Base-by-base conservation (phyloP, 169 alveolate species). In the Eimeria falciformis region DNA sequence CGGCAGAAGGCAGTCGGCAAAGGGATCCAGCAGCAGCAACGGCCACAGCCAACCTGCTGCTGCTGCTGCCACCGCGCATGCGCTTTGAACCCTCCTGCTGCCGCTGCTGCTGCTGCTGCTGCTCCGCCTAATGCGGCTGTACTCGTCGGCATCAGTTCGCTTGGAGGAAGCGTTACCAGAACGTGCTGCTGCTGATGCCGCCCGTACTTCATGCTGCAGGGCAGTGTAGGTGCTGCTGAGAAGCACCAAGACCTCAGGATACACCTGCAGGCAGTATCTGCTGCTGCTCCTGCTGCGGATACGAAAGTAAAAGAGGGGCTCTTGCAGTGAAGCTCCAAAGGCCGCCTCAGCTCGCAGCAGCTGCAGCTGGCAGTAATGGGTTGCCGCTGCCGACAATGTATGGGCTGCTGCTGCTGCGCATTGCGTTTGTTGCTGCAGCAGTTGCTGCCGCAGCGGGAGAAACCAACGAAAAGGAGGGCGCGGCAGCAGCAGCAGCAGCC, bases 341-440 rank as follows among this genome's bases (percentile, higher is more conserved):
- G 56, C 86, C 5, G 86, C 86, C 47, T 75, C 86, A n/a, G 86
- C 86, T n/a, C 86, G 86, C 86, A 75, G 86, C 86, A 75, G 86
- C 86, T 75, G 86, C 86, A 75, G 66, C 86, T 75, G 86, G 50
- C 25, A 18, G 86, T 50, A 47, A 9, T 66, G 66, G 33, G 68
- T 37, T 1, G 86, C 86, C 5, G 86, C 66, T 11, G 5, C 86
- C 3, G 86, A 43, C 47, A n/a, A 6, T 46, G n/a, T 18, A n/a
- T n/a, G 14, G n/a, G 86, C 86, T 75, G 81, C 81, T 69, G 62
- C 62, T 75, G 81, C 81, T 45, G 86, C 86, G 11, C 14, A 45
- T 27, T 47, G 46, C 33, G 62, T 43, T 25, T 45, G 68, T 12
- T 75, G 86, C 86, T 75, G 86, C 86, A 75, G 86, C 62, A 75